Evolutionary conservation across 83 land plant genomes (phyloP).

Genomic region (Diphasiastrum complanatum): DNA sequence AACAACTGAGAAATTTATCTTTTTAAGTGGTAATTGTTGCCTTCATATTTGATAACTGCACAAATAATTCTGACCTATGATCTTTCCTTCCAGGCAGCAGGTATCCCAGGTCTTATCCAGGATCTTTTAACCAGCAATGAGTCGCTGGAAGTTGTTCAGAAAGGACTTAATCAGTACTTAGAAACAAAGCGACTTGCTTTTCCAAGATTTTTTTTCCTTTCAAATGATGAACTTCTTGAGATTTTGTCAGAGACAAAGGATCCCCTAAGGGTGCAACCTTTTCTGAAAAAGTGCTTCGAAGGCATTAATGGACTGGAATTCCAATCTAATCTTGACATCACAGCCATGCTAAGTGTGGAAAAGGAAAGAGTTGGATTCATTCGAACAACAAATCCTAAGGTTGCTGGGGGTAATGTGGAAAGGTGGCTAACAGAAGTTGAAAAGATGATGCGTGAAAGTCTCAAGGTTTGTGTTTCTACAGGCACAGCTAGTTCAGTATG

Average conservation of each 20-base stretch:
- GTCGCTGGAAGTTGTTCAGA: slow-evolving; percentile 33
- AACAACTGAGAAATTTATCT: too few species aligned
- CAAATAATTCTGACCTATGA: neutral
- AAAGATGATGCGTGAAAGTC: slow-evolving; percentile 31
- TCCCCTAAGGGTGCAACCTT: slow-evolving; percentile 40
- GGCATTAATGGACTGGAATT: slow-evolving; percentile 33
- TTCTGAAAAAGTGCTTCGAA: slow-evolving; percentile 39
- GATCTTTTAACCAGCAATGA: slow-evolving; percentile 27
- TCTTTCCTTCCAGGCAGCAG: slow-evolving; percentile 21
- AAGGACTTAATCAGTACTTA: slow-evolving; percentile 33
- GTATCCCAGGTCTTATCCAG: slow-evolving; percentile 16
- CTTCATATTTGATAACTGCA: neutral
- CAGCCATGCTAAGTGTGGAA: slow-evolving; percentile 39
- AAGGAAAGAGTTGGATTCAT: slow-evolving; percentile 28
- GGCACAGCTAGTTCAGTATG: too few species aligned
- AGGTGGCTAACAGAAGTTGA: slow-evolving; percentile 37
- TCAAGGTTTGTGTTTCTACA: too few species aligned
- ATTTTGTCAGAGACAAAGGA: slow-evolving; percentile 42
- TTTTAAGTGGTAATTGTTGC: too few species aligned
- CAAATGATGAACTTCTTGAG: slow-evolving; percentile 43
- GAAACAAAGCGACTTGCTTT: slow-evolving; percentile 46
- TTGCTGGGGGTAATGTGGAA: slow-evolving; percentile 36
- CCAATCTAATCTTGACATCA: slow-evolving; percentile 32
- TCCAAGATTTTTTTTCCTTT: slow-evolving; percentile 39
- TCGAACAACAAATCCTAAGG: slow-evolving; percentile 25